phyloP scores from a whole-genome alignment of 2,329 filamentous ascomycete species.

The Xylaria sp. region DNA sequence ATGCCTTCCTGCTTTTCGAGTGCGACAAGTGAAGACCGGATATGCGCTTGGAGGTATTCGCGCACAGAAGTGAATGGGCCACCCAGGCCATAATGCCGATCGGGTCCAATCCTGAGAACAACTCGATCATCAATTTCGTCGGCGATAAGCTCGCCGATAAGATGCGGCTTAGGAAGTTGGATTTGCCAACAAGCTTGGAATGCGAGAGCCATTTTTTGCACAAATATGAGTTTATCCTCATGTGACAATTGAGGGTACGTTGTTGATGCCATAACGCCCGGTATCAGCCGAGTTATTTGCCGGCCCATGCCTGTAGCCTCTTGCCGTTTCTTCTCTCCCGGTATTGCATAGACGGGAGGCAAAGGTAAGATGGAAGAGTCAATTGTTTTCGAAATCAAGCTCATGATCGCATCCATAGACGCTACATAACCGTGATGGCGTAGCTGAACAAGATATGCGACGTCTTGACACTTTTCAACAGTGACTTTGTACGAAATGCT shows the following conservation, averaged over 20 bases:
- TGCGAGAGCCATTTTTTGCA: constrained; percentile 38
- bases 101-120: constrained; percentile 34
- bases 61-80: constrained; percentile 38
- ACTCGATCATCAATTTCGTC: constrained; percentile 25
- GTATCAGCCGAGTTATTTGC: constrained; percentile 6
- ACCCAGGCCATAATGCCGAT: constrained; percentile 37
- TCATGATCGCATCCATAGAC: constrained; percentile 6
- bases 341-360: constrained; percentile 8
- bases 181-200: constrained; percentile 40
- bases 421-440: constrained; percentile 13
- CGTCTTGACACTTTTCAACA: not conserved
- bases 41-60: constrained; percentile 35
- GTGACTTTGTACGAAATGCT: constrained; percentile 13
- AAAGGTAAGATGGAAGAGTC: constrained; percentile 7
- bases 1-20: constrained; percentile 31
- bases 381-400: constrained; percentile 3
- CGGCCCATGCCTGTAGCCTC: constrained; percentile 7
- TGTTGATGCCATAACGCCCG: constrained; percentile 8
- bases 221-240: constrained; percentile 33
- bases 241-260: constrained; percentile 26
- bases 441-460: constrained; percentile 8
- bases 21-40: constrained; percentile 25
- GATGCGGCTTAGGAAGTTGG: constrained; percentile 33
- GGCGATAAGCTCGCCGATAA: constrained; percentile 39
- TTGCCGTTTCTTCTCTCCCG: constrained; percentile 12